These are phyloP conservation scores for Clohesyomyces aquaticus DNA, from an alignment of 495 filamentous ascomycete species.

Conservation along the genomic window DNA sequence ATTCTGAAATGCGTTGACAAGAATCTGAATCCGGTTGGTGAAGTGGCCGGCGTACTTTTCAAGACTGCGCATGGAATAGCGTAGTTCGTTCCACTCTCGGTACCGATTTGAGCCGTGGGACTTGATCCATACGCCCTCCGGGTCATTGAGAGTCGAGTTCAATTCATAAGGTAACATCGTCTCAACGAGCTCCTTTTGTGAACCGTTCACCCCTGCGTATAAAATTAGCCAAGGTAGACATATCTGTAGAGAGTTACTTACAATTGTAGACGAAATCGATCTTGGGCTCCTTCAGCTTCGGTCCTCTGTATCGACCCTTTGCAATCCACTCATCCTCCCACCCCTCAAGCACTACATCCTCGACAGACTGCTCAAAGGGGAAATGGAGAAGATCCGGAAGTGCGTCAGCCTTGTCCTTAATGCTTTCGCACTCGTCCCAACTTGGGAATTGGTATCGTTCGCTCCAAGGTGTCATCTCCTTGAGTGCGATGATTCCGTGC, in stretches of 20 bases:
- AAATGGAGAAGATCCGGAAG: conserved; percentile 49
- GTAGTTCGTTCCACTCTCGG: conserved; percentile 53
- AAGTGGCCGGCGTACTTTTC: conserved; percentile 49
- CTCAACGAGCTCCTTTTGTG: conserved; percentile 46
- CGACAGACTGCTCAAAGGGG: conserved; percentile 49
- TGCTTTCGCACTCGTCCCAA: conserved; percentile 25
- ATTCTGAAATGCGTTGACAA: conserved; percentile 49
- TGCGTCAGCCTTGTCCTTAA: conserved; percentile 37
- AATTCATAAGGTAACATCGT: conserved; percentile 48
- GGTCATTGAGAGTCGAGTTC: conserved; percentile 50
- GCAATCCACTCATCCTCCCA: conserved; percentile 53
- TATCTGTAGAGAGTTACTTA: conserved; percentile 2
- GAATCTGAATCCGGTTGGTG: conserved; percentile 51
- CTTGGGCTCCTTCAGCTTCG: conserved; percentile 47
- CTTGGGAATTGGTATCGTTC: conserved; percentile 23
- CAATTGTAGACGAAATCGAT: conserved; percentile 54
- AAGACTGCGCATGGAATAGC: conserved; percentile 51
- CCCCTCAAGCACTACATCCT: conserved; percentile 45
- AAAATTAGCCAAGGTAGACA: background rate
- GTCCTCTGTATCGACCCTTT: conserved; percentile 41
- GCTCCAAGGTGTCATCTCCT: conserved; percentile 8
- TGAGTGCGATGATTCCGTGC: conserved; percentile 11
- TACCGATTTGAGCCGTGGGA: conserved; percentile 51
- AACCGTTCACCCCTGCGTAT: conserved; percentile 48
- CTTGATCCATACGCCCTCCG: conserved; percentile 49